Conservation (phyloP, 805 yeast species). For the Maudiozyma saulgeensis region DNA sequence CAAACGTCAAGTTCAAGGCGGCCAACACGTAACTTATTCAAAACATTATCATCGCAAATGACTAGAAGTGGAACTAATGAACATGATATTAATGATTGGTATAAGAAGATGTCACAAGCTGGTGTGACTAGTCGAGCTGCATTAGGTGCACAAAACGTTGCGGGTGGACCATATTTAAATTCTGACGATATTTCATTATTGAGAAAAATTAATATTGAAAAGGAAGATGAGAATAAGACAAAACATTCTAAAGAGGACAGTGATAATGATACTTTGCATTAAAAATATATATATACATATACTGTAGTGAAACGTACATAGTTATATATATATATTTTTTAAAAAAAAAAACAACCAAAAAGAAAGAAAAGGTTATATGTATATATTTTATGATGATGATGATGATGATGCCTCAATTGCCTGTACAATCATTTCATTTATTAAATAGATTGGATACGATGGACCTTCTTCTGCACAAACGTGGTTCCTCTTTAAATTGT, state of each 20-base stretch:
- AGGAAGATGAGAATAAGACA: not conserved
- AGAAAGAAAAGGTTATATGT: too few relatives aligned
- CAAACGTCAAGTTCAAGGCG: not conserved
- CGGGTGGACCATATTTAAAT: slow-evolving; percentile 26
- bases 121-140: slow-evolving; percentile 36
- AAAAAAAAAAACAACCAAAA: not conserved
- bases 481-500: slow-evolving; percentile 52
- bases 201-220: slow-evolving; percentile 4
- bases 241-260: not conserved
- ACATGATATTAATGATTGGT: slow-evolving; percentile 24
- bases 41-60: slow-evolving; percentile 14
- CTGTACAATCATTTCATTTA: slow-evolving; percentile 9
- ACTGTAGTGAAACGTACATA: too few relatives aligned
- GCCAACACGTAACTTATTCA: slow-evolving; percentile 5
- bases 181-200: slow-evolving; percentile 17
- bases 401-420: not conserved
- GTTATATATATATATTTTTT: not conserved
- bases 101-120: slow-evolving; percentile 26
- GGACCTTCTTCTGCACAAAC: slow-evolving; percentile 68
- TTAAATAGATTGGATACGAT: slow-evolving; percentile 18
- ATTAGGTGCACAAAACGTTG: slow-evolving; percentile 35
- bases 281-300: not conserved
- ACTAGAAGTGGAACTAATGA: slow-evolving; percentile 4
- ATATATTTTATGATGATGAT: not conserved
- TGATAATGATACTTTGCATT: not conserved